Evolutionary conservation across 306 rosid genomes (phyloP), one percentile per base, ranked within the genome.

Genomic region (Alnus glutinosa): DNA sequence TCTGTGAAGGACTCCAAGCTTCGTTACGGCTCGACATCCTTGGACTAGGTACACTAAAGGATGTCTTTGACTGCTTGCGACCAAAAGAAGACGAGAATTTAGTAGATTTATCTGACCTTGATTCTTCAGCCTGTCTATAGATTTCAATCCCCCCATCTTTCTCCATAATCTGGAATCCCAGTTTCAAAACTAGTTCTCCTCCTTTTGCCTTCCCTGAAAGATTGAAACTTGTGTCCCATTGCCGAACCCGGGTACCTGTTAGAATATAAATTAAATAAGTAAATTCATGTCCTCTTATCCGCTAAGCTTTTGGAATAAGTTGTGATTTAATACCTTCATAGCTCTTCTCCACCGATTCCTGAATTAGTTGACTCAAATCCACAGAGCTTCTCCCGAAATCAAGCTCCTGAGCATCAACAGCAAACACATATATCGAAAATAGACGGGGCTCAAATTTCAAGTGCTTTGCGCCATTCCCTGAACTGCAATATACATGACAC

Each of bases 131-230:
- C 47, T 86, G 94, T 57, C 76, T 86, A 54, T 93, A 96, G 62
- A 96, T 91, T 37, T 90, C 96, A 75, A 91, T 68, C 70, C 91
- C 94, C 55, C 96, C 98, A 75, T 96, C 99, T 71, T 93, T 95
- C 87, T 96, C 98, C 98, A 96, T 90, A 66, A 96, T 90, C 83
- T 96, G 99, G 74, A 96, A 93, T 37, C 97, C 98, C 64, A 96
- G 83, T 83, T 96, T 96, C 73, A 96, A 77, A n/a, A 90, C 91
- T 34, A 95, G 86, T 66, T 92, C 94, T 63, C 97, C 99, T 55
- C 92, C 98, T 82, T 85, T 90, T 1, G 99, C 99, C 88, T 93
- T 96, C 11, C 99, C 99, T 46, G 79, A 85, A 23, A 96, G 88
- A 39, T 58, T 80, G 71, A 93, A 96, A 80, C 90, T 88, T 0